Evolutionary conservation across 805 yeast genomes (phyloP), one percentile per base, ranked within the genome.

Genomic region (Cyberlindnera euphorbiae): DNA sequence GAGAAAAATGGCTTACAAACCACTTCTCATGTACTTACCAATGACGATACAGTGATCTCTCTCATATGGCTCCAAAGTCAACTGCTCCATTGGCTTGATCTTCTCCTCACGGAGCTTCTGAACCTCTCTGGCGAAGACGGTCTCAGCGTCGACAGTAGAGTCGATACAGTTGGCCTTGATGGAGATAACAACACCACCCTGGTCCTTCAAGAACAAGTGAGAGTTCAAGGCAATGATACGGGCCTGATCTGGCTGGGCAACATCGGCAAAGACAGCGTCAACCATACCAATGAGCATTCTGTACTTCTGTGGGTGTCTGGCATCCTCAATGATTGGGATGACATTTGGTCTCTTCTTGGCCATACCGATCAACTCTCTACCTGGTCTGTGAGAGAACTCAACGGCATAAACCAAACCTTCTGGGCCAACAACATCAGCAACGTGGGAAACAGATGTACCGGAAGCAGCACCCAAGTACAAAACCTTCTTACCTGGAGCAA

Each of bases 91-190:
- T 48, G 98, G 98, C 73, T 93, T 93, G 67, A 93, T 85, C 68
- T 95, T 82, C 76, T 93, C 98, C 71, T 90, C 97, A 72, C 98
- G 82, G 71, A 93, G 79, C 69, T 93, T 93, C 71, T 93, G 97
- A 43, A 93, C 97, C 74, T 93, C 98, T 75, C 97, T 86, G 45
- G 98, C 97, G 62, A 93, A 93, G 49, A 93, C 98, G 44, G 97
- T 89, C 76, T 93, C 97, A 51, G 98, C 98, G 64, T 89, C 97
- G 42, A 90, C 97, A 44, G 98, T 93, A 32, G 97, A 93, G 71
- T 93, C 98, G 66, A 93, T 93, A 87, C 98, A 93, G 88, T 93
- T 93, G 58, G 98, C 98, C 79, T 93, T 93, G 71, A 93, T 93
- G 58, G 97, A 90, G 61, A 93, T 93, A 49, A 93, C 93, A 52